phyloP scores from a whole-genome alignment of 2,329 filamentous ascomycete species.

The Cadophora luteo-olivacea region DNA sequence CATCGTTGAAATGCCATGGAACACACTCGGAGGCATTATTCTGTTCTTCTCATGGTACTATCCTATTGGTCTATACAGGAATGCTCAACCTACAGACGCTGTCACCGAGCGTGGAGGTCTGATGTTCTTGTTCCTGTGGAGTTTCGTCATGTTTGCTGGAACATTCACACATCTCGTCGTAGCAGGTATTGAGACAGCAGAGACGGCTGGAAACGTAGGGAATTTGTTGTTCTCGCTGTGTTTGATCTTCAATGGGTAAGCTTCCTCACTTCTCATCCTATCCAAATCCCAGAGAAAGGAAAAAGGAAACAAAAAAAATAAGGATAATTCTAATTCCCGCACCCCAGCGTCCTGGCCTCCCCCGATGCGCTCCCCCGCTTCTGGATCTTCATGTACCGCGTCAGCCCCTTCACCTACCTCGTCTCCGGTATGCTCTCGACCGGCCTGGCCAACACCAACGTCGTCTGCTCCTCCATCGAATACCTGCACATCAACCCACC shows the following conservation, averaged over 20 bases:
- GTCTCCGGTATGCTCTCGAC: slow-evolving; percentile 74
- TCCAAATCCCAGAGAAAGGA: background rate
- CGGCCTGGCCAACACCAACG: slow-evolving; percentile 70
- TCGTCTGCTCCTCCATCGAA: slow-evolving; percentile 74
- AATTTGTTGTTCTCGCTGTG: slow-evolving; percentile 77
- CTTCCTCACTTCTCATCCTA: background rate
- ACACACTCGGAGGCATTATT: slow-evolving; percentile 72
- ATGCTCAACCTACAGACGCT: slow-evolving; percentile 66
- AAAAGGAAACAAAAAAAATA: background rate
- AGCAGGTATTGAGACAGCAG: slow-evolving; percentile 75
- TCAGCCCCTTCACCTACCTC: slow-evolving; percentile 84
- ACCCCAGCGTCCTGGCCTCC: slow-evolving; percentile 66
- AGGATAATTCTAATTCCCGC: slow-evolving; percentile 3
- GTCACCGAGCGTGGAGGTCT: slow-evolving; percentile 74
- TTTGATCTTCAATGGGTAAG: slow-evolving; percentile 70
- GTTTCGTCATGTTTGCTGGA: slow-evolving; percentile 80
- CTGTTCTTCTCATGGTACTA: slow-evolving; percentile 88
- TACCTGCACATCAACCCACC: slow-evolving; percentile 70
- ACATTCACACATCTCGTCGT: slow-evolving; percentile 85
- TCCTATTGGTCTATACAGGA: slow-evolving; percentile 73
- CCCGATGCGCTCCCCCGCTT: slow-evolving; percentile 71
- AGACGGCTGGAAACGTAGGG: slow-evolving; percentile 78
- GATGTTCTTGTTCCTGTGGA: slow-evolving; percentile 78
- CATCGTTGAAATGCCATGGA: slow-evolving; percentile 86
- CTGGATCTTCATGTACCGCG: slow-evolving; percentile 87